These are phyloP conservation scores for Eucalyptus curtisii DNA, from an alignment of 345 rosid genomes.

Conservation along the genomic window DNA sequence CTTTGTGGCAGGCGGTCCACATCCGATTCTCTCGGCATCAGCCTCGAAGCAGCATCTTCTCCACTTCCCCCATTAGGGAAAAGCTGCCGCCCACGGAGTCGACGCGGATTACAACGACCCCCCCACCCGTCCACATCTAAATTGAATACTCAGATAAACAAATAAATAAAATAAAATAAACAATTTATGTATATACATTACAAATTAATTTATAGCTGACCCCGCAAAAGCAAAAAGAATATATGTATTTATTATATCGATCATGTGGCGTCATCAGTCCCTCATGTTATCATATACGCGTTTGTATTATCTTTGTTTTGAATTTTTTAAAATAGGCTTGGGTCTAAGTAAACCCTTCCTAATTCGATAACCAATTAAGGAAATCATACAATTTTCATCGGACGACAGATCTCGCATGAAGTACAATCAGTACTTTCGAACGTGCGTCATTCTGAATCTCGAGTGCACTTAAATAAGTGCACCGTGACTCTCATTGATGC, in stretches of 20 bases:
- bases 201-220: not conserved
- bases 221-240: no score
- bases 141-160: no score
- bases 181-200: not conserved
- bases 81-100: not conserved
- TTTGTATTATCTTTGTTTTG: not conserved
- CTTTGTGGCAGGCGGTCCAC: not conserved
- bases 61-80: not conserved
- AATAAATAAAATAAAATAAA: no score
- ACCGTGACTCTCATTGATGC: no score
- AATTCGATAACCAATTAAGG: not conserved
- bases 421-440: not conserved
- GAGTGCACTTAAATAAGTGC: no score
- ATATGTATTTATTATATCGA: not conserved
- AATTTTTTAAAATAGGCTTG: not conserved
- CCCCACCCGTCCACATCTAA: no score
- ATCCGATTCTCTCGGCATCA: not conserved
- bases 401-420: accelerated
- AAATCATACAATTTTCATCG: no score
- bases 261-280: not conserved
- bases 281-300: not conserved
- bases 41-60: not conserved
- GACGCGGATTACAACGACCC: not conserved
- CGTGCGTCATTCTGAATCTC: accelerated
- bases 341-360: not conserved